Base-by-base conservation (phyloP, 2,329 filamentous ascomycete genomes). In the Ceratocystis harringtonii region DNA sequence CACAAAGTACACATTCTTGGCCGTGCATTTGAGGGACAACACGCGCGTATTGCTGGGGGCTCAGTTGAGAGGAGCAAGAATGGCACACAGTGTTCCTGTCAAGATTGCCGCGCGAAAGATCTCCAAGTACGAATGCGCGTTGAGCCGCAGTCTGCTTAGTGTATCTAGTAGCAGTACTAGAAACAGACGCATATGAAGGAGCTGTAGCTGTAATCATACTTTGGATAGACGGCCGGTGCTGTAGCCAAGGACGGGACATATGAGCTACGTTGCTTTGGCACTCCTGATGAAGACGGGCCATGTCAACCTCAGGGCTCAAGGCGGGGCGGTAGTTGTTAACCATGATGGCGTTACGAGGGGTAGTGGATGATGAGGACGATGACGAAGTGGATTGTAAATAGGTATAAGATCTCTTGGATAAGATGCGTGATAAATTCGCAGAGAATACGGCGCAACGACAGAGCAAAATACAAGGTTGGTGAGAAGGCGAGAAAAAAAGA, bases 1-100 rank as follows among this genome's bases (percentile, higher is more conserved):
- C 70, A 70, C 77, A 78, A 60, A 78, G 70, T 17, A 70, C 72
- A 66, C 77, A 78, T 41, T 68, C 66, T 58, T 69, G 68, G 55
- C 69, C 68, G 55, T 62, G 43, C 61, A 62, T 62, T 48, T 58
- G 50, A 12, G 62, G 62, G 8, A 64, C 50, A n/a, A 58, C 36
- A 22, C 66, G 68, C 61, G 36, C 52, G n/a, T 67, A 64, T 63
- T 70, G 68, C 17, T 61, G 61, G 60, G 66, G 63, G 60, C 43
- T 55, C 22, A 70, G 69, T 10, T 66, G 30, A 17, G 68, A 66
- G 62, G 62, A 63, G 69, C 69, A 70, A 6, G 68, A 62, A 36
- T 64, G 63, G 67, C 69, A 70, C 44, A 69, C 66, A 57, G 64
- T 57, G 61, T 65, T 64, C 28, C n/a, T 58, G 15, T 60, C 36